Evolutionary conservation across 106 monocot species (phyloP).

Genomic region (Acorus calamus): DNA sequence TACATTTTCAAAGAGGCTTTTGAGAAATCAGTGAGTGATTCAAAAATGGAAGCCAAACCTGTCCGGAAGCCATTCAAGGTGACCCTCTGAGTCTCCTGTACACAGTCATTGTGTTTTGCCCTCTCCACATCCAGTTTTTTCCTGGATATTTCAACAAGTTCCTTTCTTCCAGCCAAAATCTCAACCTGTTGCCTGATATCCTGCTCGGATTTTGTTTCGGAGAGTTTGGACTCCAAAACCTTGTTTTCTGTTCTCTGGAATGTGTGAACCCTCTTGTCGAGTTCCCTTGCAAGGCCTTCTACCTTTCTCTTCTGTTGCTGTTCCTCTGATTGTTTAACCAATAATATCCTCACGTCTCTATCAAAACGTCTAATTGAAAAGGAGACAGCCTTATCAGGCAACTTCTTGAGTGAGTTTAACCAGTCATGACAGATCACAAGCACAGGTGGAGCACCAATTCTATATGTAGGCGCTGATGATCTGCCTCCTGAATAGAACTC

Average conservation of each 20-base stretch:
- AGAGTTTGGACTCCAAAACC: conserved; percentile 59
- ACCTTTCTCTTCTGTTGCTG: conserved; percentile 92
- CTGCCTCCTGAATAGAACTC: conserved; percentile 38
- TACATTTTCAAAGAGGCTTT: conserved; percentile 57
- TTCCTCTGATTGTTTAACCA: conserved; percentile 82
- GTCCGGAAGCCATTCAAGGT: conserved; percentile 70
- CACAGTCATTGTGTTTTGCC: conserved; percentile 56
- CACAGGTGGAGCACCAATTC: conserved; percentile 37
- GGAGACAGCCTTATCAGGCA: conserved; percentile 51
- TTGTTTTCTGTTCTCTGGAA: conserved; percentile 65
- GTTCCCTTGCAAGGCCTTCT: conserved; percentile 65
- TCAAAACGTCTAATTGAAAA: conserved; percentile 56
- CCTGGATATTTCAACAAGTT: conserved; percentile 38
- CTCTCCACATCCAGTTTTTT: conserved; percentile 66
- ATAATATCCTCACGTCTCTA: conserved; percentile 48
- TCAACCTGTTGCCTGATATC: conserved; percentile 49
- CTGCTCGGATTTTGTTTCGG: conserved; percentile 41
- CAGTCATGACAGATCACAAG: conserved; percentile 66
- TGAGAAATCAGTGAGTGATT: conserved; percentile 63
- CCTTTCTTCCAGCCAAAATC: conserved; percentile 48
- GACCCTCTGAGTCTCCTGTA: conserved; percentile 64
- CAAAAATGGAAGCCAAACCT: conserved; percentile 53
- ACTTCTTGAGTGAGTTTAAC: conserved; percentile 33
- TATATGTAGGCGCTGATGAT: conserved; percentile 20
- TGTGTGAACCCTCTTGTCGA: conserved; percentile 40